A percentile compares a stretch with the other conserved stretches of the same genome.
phyloP scores from a whole-genome alignment of 2,329 filamentous ascomycete genomes.

The Fusarium agapanthi region DNA sequence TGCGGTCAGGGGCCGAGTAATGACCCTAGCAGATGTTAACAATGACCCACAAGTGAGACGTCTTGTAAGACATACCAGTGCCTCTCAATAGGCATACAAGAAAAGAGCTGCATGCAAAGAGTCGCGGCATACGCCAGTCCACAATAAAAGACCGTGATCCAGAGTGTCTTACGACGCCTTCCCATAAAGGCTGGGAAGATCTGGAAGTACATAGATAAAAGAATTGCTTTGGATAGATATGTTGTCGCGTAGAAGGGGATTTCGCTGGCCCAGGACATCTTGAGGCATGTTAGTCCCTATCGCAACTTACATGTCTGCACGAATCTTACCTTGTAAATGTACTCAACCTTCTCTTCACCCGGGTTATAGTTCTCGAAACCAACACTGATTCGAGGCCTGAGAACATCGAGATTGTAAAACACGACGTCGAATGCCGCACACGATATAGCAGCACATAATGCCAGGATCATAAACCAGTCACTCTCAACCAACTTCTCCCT shows the following conservation, averaged over 20 bases:
- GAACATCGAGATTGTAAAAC: constrained; percentile 8
- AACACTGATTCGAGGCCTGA: constrained; percentile 18
- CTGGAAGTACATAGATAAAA: constrained; percentile 20
- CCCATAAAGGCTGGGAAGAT: constrained; percentile 24
- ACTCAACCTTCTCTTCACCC: constrained; percentile 10
- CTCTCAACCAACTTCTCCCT: constrained; percentile 3
- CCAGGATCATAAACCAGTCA: constrained; percentile 24
- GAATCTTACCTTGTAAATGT: constrained; percentile 20
- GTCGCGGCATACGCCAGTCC: constrained; percentile 7
- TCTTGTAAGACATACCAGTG: constrained; percentile 11
- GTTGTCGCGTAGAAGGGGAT: constrained; percentile 26
- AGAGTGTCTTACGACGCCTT: constrained; percentile 15
- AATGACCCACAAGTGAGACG: not conserved
- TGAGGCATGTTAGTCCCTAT: not conserved
- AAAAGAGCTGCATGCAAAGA: constrained; percentile 19
- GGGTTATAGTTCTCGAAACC: constrained; percentile 19
- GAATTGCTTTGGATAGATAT: constrained; percentile 23
- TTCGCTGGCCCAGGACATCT: constrained; percentile 32
- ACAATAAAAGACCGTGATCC: constrained; percentile 10
- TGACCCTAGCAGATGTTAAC: constrained; percentile 4
- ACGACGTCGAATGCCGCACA: constrained; percentile 17
- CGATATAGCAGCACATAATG: constrained; percentile 10
- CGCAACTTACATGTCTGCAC: accelerated
- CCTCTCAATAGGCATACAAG: constrained; percentile 26
- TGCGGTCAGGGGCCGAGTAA: constrained; percentile 2